Percentiles rank a stretch among this genome's conserved stretches.
These are phyloP conservation scores for Thielaviopsis populi DNA, from an alignment of 2,329 filamentous ascomycete genomes.

Conservation along the genomic window DNA sequence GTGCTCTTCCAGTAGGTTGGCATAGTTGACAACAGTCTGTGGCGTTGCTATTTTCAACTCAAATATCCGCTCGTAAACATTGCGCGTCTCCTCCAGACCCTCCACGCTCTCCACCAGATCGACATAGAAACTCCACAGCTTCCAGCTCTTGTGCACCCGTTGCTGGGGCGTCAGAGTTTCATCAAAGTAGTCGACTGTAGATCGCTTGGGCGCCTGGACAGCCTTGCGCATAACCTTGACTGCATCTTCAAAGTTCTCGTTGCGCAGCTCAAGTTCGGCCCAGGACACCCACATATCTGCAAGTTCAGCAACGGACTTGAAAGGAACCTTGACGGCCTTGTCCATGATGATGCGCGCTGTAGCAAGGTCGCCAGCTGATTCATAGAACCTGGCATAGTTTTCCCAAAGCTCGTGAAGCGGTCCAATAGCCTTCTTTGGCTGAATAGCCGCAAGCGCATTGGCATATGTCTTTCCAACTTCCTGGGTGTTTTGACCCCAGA, in stretches of 20 bases:
- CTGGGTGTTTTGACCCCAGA: slow-evolving; percentile 86
- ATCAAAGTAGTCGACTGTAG: slow-evolving; percentile 98
- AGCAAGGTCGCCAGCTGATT: slow-evolving; percentile 66
- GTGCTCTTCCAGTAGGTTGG: slow-evolving; percentile 85
- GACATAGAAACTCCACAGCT: slow-evolving; percentile 98
- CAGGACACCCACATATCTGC: slow-evolving; percentile 99
- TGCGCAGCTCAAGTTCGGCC: slow-evolving; percentile 94
- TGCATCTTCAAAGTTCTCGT: slow-evolving; percentile 89
- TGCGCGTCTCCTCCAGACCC: slow-evolving; percentile 78
- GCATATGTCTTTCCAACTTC: slow-evolving; percentile 93
- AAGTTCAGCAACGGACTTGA: slow-evolving; percentile 91
- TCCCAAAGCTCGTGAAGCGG: slow-evolving; percentile 91
- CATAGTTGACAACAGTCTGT: slow-evolving; percentile 96
- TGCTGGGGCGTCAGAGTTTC: slow-evolving; percentile 88
- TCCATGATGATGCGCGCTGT: slow-evolving; percentile 90
- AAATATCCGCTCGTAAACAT: slow-evolving; percentile 94
- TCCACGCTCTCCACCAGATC: slow-evolving; percentile 92
- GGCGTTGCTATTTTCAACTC: slow-evolving; percentile 95
- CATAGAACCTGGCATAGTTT: slow-evolving; percentile 95
- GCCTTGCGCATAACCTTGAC: slow-evolving; percentile 95
- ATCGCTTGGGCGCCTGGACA: slow-evolving; percentile 88
- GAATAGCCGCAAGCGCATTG: slow-evolving; percentile 79
- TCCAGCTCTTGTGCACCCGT: slow-evolving; percentile 97
- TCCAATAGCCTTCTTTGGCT: slow-evolving; percentile 86
- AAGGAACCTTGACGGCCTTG: slow-evolving; percentile 94